Evolutionary conservation across 495 filamentous ascomycete species (phyloP).

Genomic region (Saxophila tyrrhenica): DNA sequence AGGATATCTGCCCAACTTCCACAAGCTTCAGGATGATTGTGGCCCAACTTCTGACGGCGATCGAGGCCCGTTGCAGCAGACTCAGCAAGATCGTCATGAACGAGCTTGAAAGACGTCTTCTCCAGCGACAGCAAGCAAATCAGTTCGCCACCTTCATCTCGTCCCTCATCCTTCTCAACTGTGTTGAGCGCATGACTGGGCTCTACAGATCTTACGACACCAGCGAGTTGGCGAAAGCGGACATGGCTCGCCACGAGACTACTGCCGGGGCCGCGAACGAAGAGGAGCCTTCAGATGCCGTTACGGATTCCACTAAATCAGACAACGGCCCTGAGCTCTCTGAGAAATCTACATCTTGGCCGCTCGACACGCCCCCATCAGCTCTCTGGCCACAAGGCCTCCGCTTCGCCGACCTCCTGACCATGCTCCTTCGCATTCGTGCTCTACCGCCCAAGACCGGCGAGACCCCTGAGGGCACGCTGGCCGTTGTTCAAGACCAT

Average conservation of each 20-base stretch:
- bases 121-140: constrained; percentile 61
- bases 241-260: too few relatives aligned
- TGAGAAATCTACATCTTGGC: constrained; percentile 45
- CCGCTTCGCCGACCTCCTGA: constrained; percentile 56
- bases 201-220: constrained; percentile 38
- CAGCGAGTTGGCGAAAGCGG: too few relatives aligned
- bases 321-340: too few relatives aligned
- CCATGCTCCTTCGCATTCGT: constrained; percentile 65
- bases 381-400: constrained; percentile 60
- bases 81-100: constrained; percentile 59
- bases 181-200: constrained; percentile 76
- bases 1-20: constrained; percentile 20
- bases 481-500: not conserved
- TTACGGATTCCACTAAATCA: too few relatives aligned
- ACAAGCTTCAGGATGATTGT: constrained; percentile 44
- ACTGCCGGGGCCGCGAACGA: too few relatives aligned
- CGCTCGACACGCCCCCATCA: constrained; percentile 54
- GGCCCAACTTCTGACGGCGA: constrained; percentile 61
- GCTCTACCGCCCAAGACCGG: constrained; percentile 54
- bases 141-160: constrained; percentile 67
- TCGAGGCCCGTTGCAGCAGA: constrained; percentile 57
- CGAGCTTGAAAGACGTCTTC: constrained; percentile 58
- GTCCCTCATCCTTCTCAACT: constrained; percentile 62
- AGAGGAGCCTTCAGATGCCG: too few relatives aligned
- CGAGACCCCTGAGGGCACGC: not conserved